These are phyloP conservation scores for Saccharata proteae DNA, from an alignment of 2,329 filamentous ascomycete genomes.

Conservation along the genomic window DNA sequence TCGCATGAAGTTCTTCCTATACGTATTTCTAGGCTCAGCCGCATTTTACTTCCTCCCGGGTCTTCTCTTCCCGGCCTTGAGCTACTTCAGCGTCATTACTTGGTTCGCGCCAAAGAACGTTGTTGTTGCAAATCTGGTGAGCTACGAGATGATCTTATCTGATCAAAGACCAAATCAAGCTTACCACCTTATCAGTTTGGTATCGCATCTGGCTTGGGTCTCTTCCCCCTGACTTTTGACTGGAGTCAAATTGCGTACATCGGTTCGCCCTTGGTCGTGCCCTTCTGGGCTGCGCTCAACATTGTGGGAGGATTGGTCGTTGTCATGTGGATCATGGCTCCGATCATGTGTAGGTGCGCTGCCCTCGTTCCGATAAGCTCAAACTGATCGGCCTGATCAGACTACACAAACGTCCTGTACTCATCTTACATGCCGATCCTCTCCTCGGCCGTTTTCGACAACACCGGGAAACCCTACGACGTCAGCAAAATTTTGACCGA, in stretches of 20 bases:
- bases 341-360: conserved; percentile 48
- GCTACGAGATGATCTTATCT: conserved; percentile 10
- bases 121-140: conserved; percentile 64
- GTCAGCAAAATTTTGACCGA: conserved; percentile 67
- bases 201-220: conserved; percentile 67
- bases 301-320: conserved; percentile 68
- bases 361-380: conserved; percentile 5
- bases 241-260: conserved; percentile 87
- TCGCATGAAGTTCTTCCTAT: conserved; percentile 72
- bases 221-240: conserved; percentile 81
- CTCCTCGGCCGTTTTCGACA: conserved; percentile 76
- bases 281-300: conserved; percentile 79
- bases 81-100: conserved; percentile 79
- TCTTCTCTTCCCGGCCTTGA: conserved; percentile 69
- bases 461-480: conserved; percentile 67
- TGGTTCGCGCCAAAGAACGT: conserved; percentile 82
- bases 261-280: conserved; percentile 69
- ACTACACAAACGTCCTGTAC: conserved; percentile 69
- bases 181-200: conserved; percentile 44
- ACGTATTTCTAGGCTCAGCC: conserved; percentile 59
- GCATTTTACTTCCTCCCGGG: conserved; percentile 78
- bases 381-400: conserved; percentile 13
- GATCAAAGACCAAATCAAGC: not conserved
- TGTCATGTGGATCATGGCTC: conserved; percentile 76
- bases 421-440: conserved; percentile 80